phyloP scores from a whole-genome alignment of 2,329 filamentous ascomycete genomes.

The Exserohilum rostratum region DNA sequence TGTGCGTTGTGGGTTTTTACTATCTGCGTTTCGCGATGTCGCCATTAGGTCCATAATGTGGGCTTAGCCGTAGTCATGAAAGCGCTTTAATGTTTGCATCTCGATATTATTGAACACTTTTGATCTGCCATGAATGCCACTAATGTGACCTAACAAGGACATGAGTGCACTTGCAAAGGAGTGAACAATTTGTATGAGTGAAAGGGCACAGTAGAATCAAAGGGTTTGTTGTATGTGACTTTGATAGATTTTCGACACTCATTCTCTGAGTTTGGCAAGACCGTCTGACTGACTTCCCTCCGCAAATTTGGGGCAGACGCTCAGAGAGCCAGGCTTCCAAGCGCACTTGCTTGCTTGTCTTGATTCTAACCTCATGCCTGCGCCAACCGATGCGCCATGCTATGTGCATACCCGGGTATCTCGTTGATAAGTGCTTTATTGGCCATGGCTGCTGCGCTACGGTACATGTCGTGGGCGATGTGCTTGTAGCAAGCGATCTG shows the following conservation, averaged over 20 bases:
- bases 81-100: constrained; percentile 35
- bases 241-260: not conserved
- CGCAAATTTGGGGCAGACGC: not conserved
- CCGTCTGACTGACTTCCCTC: not conserved
- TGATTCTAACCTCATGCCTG: not conserved
- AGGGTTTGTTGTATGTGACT: not conserved
- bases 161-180: not conserved
- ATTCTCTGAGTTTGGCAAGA: not conserved
- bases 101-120: not conserved
- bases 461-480: not conserved
- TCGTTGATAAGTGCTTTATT: constrained; percentile 14
- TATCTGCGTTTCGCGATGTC: constrained; percentile 13
- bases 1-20: constrained; percentile 17
- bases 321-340: not conserved
- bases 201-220: not conserved
- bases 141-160: not conserved
- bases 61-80: constrained; percentile 23
- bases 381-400: constrained; percentile 3
- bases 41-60: constrained; percentile 8
- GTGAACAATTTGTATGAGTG: not conserved
- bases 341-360: not conserved
- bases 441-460: not conserved
- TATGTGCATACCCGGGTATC: constrained; percentile 29
- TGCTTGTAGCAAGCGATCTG: constrained; percentile 4
- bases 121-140: not conserved